Percentiles rank a stretch among this genome's conserved stretches.
Evolutionary conservation across 176 grass and related monocot species (phyloP).

Genomic region (Dendrocalamus sinicus): DNA sequence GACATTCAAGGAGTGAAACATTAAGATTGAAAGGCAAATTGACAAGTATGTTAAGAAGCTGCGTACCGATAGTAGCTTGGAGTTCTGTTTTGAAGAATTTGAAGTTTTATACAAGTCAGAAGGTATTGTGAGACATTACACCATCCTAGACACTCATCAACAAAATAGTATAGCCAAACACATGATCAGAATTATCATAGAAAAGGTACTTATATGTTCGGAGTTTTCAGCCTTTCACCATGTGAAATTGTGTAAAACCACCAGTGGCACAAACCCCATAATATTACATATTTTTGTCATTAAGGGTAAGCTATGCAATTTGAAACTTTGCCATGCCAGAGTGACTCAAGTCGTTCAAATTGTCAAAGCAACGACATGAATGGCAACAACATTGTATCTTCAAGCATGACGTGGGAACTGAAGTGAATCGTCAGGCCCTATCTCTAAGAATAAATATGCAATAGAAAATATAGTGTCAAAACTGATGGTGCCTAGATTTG

Average conservation of each 20-base stretch:
- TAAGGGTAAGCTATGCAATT: not conserved
- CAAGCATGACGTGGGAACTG: not conserved
- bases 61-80: fast-evolving
- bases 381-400: not conserved
- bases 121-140: no score
- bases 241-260: not conserved
- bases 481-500: not conserved
- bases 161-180: no score
- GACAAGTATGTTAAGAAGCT: no score
- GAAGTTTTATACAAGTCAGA: no score
- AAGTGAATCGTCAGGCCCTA: not conserved
- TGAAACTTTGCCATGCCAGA: not conserved
- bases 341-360: not conserved
- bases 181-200: no score
- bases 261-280: not conserved
- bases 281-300: not conserved
- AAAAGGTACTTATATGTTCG: not conserved
- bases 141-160: fast-evolving
- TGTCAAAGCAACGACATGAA: slow-evolving; percentile 10
- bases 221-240: not conserved
- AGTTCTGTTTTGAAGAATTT: no score
- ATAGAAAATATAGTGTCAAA: not conserved
- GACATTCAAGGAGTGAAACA: no score
- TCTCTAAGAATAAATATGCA: not conserved
- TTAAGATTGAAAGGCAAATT: no score